Evolutionary conservation across 331 rosid genomes (phyloP).

Genomic region (Saraca asoca): DNA sequence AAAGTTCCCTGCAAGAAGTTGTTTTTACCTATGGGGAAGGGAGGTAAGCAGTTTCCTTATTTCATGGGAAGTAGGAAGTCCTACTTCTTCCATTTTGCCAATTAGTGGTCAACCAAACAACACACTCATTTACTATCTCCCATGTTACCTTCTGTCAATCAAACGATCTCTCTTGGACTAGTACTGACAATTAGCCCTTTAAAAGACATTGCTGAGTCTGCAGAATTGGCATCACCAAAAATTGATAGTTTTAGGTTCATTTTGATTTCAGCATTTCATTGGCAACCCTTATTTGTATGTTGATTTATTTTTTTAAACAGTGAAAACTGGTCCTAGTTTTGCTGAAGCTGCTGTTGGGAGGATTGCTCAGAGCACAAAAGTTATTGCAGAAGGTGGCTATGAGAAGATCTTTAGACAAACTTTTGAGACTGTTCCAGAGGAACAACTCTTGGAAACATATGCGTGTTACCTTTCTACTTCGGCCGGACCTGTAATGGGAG

Average conservation of each 20-base stretch:
- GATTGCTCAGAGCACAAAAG: conserved; percentile 93
- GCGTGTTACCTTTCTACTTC: conserved; percentile 94
- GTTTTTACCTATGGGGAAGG: too few species aligned
- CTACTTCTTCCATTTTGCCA: too few species aligned
- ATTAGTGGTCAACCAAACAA: too few species aligned
- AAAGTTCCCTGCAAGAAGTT: too few species aligned
- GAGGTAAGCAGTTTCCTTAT: too few species aligned
- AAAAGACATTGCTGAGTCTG: not conserved
- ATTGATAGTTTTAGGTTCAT: not conserved
- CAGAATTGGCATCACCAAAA: not conserved
- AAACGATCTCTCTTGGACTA: too few species aligned
- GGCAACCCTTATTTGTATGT: not conserved
- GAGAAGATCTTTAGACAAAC: conserved; percentile 83
- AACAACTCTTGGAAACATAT: conserved; percentile 79
- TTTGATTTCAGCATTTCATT: conserved; percentile 15
- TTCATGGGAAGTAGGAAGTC: too few species aligned
- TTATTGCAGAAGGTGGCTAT: conserved; percentile 94
- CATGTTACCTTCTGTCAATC: too few species aligned
- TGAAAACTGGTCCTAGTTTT: conserved; percentile 96
- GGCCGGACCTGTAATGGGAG: conserved; percentile 97
- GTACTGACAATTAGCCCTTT: not conserved
- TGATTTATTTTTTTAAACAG: conserved; percentile 41
- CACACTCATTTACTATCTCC: too few species aligned
- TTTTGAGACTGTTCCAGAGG: conserved; percentile 82
- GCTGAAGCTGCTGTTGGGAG: conserved; percentile 97